Evolutionary conservation across 257 asterid genomes (phyloP).

Genomic region (Scutellaria barbata): DNA sequence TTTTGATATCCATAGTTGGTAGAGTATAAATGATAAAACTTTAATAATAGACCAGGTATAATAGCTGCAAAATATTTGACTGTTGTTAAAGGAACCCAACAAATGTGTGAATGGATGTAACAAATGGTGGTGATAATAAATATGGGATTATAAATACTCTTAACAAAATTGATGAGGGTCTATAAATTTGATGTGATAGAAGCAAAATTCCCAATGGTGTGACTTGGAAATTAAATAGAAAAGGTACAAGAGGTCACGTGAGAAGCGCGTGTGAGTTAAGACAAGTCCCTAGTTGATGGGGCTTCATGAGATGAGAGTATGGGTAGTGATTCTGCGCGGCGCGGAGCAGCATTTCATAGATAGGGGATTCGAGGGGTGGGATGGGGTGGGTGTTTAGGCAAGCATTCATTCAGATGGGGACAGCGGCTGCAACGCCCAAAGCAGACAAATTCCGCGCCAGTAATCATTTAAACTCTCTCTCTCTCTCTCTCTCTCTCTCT

Average conservation of each 20-base stretch:
- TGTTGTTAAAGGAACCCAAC: too few relatives aligned
- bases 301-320: not conserved
- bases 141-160: not conserved
- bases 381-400: not conserved
- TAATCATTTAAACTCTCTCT: slow-evolving; percentile 30
- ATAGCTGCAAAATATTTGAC: too few relatives aligned
- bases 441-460: slow-evolving; percentile 31
- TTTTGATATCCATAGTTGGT: too few relatives aligned
- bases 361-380: too few relatives aligned
- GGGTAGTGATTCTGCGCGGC: not conserved
- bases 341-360: not conserved
- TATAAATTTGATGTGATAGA: slow-evolving; percentile 31
- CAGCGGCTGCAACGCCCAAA: slow-evolving; percentile 38
- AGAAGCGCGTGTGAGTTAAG: slow-evolving; percentile 26
- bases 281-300: too few relatives aligned
- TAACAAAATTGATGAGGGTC: slow-evolving; percentile 5
- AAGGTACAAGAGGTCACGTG: slow-evolving; percentile 30
- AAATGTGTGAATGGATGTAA: not conserved
- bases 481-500: not conserved
- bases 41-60: too few relatives aligned
- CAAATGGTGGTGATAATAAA: not conserved
- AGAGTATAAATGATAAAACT: too few relatives aligned
- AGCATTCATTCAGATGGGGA: slow-evolving; percentile 24
- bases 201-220: not conserved
- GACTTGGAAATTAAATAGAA: not conserved